Evolutionary conservation across 164 flowering plant species (phyloP).

Genomic region (Cinnamomum micranthum): DNA sequence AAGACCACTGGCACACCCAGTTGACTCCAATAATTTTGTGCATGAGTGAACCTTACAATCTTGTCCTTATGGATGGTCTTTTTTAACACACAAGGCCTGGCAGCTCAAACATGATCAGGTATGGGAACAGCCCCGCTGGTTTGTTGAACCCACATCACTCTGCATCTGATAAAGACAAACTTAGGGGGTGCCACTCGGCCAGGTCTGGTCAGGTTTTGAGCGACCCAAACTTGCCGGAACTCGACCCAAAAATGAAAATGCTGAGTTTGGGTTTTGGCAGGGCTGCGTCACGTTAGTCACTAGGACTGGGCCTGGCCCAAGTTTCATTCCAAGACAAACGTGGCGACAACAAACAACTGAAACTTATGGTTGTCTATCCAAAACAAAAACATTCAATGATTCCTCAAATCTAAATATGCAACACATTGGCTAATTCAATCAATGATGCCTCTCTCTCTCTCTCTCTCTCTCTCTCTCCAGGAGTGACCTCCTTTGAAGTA

Average conservation of each 20-base stretch:
- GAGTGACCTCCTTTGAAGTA: constrained; percentile 79
- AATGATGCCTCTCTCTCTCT: no score
- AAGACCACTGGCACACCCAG: not conserved
- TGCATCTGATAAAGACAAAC: not conserved
- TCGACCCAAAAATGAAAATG: no score
- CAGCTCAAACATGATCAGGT: not conserved
- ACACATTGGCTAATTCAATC: not conserved
- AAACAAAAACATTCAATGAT: not conserved
- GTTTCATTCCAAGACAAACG: not conserved
- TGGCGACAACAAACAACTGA: not conserved
- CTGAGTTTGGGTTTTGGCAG: no score
- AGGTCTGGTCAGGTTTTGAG: no score
- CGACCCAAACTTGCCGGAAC: no score
- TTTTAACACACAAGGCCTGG: not conserved
- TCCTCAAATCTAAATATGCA: not conserved
- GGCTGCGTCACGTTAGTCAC: no score
- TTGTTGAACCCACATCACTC: not conserved
- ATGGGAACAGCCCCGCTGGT: not conserved
- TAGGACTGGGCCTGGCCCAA: not conserved
- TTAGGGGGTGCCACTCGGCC: no score
- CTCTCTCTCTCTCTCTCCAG: constrained; percentile 28
- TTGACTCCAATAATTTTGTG: not conserved
- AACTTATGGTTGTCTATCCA: not conserved
- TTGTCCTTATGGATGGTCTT: not conserved
- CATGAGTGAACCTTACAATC: not conserved